Percentiles rank a stretch among this genome's conserved stretches.
These are phyloP conservation scores for Nakazawaea sp. DNA, from an alignment of 805 yeast species.

Conservation along the genomic window DNA sequence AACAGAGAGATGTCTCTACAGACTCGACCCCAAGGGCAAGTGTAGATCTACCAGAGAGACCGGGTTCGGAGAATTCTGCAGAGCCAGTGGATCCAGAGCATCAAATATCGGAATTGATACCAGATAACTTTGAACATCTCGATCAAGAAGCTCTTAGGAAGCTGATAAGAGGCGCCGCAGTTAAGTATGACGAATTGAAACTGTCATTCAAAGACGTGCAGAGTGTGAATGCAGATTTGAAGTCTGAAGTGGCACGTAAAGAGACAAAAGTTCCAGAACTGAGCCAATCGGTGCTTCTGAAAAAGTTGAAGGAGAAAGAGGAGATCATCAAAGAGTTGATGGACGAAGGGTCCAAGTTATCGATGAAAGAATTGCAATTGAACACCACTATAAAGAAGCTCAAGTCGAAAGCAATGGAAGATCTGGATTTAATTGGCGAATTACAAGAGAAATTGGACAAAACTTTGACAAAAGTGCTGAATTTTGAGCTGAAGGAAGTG, in stretches of 20 bases:
- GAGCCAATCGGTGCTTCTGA: conserved; percentile 15
- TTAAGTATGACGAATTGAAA: conserved; percentile 8
- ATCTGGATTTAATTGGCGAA: conserved; percentile 26
- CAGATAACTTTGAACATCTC: conserved; percentile 2
- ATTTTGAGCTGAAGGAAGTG: conserved; percentile 17
- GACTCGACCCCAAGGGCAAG: conserved; percentile 11
- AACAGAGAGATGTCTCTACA: conserved; percentile 8
- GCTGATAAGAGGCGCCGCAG: not conserved
- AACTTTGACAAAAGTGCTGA: conserved; percentile 6
- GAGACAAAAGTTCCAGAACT: not conserved
- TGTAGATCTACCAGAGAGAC: conserved; percentile 2
- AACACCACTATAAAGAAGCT: conserved; percentile 61
- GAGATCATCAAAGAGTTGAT: conserved; percentile 56
- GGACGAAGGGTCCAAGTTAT: conserved; percentile 70
- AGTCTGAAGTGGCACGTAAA: conserved; percentile 1
- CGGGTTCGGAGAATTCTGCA: not conserved
- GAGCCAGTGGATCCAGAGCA: not conserved
- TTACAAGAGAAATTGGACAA: conserved; percentile 20
- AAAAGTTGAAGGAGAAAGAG: conserved; percentile 42
- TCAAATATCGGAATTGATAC: not conserved
- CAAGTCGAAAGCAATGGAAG: conserved; percentile 35
- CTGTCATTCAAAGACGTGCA: conserved; percentile 13
- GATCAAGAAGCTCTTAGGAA: conserved; percentile 2
- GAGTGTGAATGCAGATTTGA: conserved; percentile 3
- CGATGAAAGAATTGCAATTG: conserved; percentile 63